Evolutionary conservation across 2,329 filamentous ascomycete genomes (phyloP), one percentile per base, ranked within the genome.

Genomic region (Thermoascus crustaceus): DNA sequence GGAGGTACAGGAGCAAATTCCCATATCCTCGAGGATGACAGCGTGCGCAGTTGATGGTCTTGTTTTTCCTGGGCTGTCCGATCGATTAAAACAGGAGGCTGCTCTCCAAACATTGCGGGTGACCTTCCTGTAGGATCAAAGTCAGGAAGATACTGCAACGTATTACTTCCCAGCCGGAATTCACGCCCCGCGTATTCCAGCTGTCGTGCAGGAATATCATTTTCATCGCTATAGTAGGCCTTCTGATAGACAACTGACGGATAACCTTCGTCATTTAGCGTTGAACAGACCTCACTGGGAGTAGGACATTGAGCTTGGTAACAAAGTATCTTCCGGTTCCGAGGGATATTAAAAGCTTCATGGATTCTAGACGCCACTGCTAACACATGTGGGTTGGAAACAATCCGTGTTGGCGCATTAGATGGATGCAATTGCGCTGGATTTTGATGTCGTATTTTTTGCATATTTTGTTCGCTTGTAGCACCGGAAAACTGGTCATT

Each of bases 161-260:
- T 84, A 35, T 73, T 78, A 40, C 87, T 82, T 49, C 78, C 74
- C 5, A 95, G 64, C 39, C 77, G 81, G 54, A 93, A 95, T 48
- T 93, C 84, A 47, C 79, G 78, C 3, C 89, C 89, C 5, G 84
- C 89, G 61, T 94, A 96, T 58, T 94, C 86, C 35, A 85, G 73
- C 20, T 72, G 61, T 35, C 81, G 75, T 24, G 80, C 72, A 8
- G 88, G 87, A 0, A 95, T 82, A 59, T 96, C 91, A 33, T 70
- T 72, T 42, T 93, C 85, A 18, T 84, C 72, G 47, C 87, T 84
- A 54, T 94, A 96, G 51, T 81, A 88, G 0, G 88, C 80, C 53
- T 87, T 80, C 57, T 87, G 84, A 44, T 94, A 93, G 32, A 95
- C 73, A 9, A 83, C 72, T 39, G 80, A 69, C 0, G 83, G 82